A percentile compares a stretch with the other conserved stretches of the same genome.
Conservation (phyloP, 371 early-diverging fungal species). For the Mucor mucedo region DNA sequence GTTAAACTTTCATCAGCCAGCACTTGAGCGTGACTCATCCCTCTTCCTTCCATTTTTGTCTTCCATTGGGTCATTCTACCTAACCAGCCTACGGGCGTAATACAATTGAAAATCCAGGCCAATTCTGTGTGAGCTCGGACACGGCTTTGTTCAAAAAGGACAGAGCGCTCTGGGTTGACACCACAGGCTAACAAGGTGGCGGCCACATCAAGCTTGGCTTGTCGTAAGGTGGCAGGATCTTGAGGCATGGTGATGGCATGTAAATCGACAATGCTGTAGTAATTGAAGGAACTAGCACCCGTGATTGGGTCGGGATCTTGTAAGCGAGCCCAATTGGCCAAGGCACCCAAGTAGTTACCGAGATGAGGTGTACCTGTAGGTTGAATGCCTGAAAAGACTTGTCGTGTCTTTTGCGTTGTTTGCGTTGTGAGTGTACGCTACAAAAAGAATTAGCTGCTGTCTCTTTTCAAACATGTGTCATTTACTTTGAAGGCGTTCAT, state of each 20-base stretch:
- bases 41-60: conserved; percentile 55
- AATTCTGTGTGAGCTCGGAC: conserved; percentile 84
- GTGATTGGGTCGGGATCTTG: conserved; percentile 60
- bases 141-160: conserved; percentile 82
- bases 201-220: conserved; percentile 73
- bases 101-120: conserved; percentile 86
- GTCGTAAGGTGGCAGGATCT: conserved; percentile 66
- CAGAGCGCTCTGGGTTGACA: conserved; percentile 75
- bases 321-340: conserved; percentile 84
- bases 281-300: conserved; percentile 35
- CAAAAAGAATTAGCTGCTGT: neutral
- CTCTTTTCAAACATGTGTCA: no score
- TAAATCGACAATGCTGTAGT: conserved; percentile 87
- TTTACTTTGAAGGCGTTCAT: conserved; percentile 11
- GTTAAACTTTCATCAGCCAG: conserved; percentile 55
- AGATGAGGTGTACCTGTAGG: conserved; percentile 94
- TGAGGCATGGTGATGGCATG: conserved; percentile 92
- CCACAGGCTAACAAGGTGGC: conserved; percentile 85
- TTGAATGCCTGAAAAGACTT: conserved; percentile 88
- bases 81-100: conserved; percentile 88
- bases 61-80: conserved; percentile 98
- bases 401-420: conserved; percentile 11
- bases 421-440: conserved; percentile 31
- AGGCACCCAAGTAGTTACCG: conserved; percentile 94
- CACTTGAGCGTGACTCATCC: conserved; percentile 40